These are phyloP conservation scores for Ogataea neopini DNA, from an alignment of 805 yeast genomes.

Conservation along the genomic window DNA sequence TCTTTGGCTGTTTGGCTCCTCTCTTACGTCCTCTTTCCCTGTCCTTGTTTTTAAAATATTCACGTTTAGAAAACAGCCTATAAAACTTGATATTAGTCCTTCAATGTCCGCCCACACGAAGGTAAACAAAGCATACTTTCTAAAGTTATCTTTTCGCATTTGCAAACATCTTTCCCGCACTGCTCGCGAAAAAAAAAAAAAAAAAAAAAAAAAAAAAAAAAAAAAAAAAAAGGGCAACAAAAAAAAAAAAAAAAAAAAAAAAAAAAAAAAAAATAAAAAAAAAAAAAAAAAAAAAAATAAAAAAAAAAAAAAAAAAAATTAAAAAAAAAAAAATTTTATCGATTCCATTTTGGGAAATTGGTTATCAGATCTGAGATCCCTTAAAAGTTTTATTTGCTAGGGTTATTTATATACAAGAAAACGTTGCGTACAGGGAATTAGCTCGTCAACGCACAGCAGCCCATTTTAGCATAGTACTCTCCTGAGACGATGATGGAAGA, in stretches of 20 bases:
- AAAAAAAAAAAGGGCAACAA: slow-evolving; percentile 1
- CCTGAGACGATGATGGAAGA: too few species aligned
- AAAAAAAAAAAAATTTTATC: slow-evolving; percentile 1
- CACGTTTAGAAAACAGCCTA: background rate
- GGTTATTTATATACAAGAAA: background rate
- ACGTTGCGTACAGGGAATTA: too few species aligned
- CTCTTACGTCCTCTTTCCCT: background rate
- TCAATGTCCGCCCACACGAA: background rate
- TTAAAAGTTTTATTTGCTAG: background rate
- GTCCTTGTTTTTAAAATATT: background rate
- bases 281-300: slow-evolving; percentile 1
- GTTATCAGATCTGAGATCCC: slow-evolving; percentile 1
- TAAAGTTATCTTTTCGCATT: slow-evolving; percentile 4
- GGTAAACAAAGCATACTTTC: slow-evolving; percentile 19
- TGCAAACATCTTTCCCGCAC: slow-evolving; percentile 1
- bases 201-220: slow-evolving; percentile 1
- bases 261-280: background rate
- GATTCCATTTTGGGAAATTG: slow-evolving; percentile 2
- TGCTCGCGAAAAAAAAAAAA: slow-evolving; percentile 2
- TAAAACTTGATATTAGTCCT: background rate
- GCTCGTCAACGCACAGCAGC: too few species aligned
- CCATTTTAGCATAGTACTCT: too few species aligned
- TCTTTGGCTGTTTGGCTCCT: background rate
- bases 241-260: slow-evolving; percentile 4
- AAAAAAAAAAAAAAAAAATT: background rate